phyloP scores from a whole-genome alignment of 2,329 filamentous ascomycete species.

The Fusarium foetens region DNA sequence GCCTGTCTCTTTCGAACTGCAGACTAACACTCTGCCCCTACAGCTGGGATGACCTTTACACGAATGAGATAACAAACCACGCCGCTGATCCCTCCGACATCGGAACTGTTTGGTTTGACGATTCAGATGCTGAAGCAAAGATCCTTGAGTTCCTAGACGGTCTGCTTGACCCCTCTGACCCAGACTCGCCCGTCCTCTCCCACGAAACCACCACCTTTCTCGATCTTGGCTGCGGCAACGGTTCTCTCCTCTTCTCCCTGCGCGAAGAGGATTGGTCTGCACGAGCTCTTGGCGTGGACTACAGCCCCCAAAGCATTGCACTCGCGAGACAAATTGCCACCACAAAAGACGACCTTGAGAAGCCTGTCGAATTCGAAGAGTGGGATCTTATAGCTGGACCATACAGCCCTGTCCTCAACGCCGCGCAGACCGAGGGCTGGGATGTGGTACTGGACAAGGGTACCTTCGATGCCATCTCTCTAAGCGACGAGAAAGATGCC shows the following conservation, averaged over 20 bases:
- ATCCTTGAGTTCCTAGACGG: constrained; percentile 74
- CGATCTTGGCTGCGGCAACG: constrained; percentile 94
- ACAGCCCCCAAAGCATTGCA: constrained; percentile 77
- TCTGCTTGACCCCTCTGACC: constrained; percentile 43
- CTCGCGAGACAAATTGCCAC: constrained; percentile 74
- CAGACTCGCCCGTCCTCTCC: constrained; percentile 35
- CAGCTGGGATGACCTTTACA: constrained; percentile 83
- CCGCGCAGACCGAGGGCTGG: constrained; percentile 65
- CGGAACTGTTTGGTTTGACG: constrained; percentile 96
- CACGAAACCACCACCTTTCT: constrained; percentile 69
- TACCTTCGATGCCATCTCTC: constrained; percentile 92
- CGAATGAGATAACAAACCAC: constrained; percentile 76
- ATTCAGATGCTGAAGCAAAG: constrained; percentile 86
- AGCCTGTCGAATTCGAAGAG: constrained; percentile 57
- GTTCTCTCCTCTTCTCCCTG: constrained; percentile 86
- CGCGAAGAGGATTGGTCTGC: constrained; percentile 72
- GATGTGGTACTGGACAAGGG: constrained; percentile 98
- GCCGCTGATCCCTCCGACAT: constrained; percentile 77
- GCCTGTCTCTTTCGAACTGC: neutral
- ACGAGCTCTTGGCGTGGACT: constrained; percentile 86
- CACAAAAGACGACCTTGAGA: constrained; percentile 24
- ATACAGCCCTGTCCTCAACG: constrained; percentile 48
- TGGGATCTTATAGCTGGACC: constrained; percentile 71
- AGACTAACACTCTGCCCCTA: constrained; percentile 17
- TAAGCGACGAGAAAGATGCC: constrained; percentile 68